Conservation (phyloP, 257 asterid genomes). For the Striga asiatica region DNA sequence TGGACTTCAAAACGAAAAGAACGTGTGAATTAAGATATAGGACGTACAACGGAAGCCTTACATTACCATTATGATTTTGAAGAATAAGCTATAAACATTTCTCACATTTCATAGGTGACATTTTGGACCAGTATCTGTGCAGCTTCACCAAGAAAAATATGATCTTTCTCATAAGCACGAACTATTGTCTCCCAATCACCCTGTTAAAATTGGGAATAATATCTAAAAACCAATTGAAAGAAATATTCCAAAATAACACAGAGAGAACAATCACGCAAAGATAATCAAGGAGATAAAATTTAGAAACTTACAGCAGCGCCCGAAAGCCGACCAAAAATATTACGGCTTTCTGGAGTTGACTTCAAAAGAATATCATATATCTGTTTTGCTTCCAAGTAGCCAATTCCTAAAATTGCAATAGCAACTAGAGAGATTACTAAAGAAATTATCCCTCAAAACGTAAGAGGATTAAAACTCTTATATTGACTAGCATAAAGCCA, state of each 20-base stretch:
- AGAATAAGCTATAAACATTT: neutral
- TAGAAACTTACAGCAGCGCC: constrained; percentile 90
- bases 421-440: constrained; percentile 1
- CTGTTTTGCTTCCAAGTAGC: constrained; percentile 70
- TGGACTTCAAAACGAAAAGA: constrained; percentile 38
- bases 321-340: constrained; percentile 95
- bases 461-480: neutral
- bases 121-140: constrained; percentile 91
- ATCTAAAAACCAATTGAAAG: constrained; percentile 7
- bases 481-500: no score
- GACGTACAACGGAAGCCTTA: neutral
- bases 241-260: neutral
- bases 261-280: neutral
- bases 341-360: constrained; percentile 88
- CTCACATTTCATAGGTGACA: constrained; percentile 91
- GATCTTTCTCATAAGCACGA: constrained; percentile 77
- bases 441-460: neutral
- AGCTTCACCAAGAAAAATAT: constrained; percentile 82
- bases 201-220: constrained; percentile 29
- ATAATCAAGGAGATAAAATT: constrained; percentile 13
- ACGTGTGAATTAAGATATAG: neutral
- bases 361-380: constrained; percentile 68
- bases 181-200: constrained; percentile 93
- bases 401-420: constrained; percentile 46
- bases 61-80: neutral